Evolutionary conservation across 202 grass and related monocot genomes (phyloP), one percentile per base, ranked within the genome.

Genomic region (Eragrostis tef): DNA sequence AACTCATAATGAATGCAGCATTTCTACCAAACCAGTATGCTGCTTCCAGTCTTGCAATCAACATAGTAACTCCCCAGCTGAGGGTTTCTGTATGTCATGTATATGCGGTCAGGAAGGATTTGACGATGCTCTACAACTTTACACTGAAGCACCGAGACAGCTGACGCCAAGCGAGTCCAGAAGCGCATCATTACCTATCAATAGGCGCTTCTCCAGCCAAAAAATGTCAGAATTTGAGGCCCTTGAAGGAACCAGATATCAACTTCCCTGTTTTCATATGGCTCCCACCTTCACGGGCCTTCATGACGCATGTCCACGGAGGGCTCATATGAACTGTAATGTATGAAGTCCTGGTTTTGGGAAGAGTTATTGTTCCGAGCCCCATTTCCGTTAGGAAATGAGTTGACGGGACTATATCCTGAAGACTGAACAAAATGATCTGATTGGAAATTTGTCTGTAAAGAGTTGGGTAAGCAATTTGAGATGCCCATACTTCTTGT

Each of bases 251-350:
- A 83, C 31, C 31, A 66, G 17, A 68, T 27, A 64, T 0, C 2
- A 27, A 48, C 47, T 49, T 79, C 17, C 19, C 25, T 74, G 8
- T 26, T 59, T 88, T 88, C 74, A 56, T 59, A 74, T 17, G 63
- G 16, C 75, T 75, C 52, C 26, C 70, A 75, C 1, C 44, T 44
- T 47, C 60, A 89, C 15, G 53, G 61, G 43, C 22, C 60, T 79
- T 80, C 56, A 65, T 62, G 71, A 41, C 78, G 82, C 81, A 91
- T 91, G 56, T 81, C 84, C 87, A 87, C 81, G 27, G 79, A 45
- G n/a, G 70, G 34, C 25, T 80, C 79, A 21, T 59, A 64, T 1
- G 51, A 77, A 20, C 62, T 83, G 17, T 22, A 73, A 70, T 62
- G 56, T 62, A 69, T n/a, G 15, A 36, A 53, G 0, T 73, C 82